Percentiles rank a stretch among this genome's conserved stretches.
Conservation (phyloP, 306 rosid genomes). For the Gastrolobium villosum region DNA sequence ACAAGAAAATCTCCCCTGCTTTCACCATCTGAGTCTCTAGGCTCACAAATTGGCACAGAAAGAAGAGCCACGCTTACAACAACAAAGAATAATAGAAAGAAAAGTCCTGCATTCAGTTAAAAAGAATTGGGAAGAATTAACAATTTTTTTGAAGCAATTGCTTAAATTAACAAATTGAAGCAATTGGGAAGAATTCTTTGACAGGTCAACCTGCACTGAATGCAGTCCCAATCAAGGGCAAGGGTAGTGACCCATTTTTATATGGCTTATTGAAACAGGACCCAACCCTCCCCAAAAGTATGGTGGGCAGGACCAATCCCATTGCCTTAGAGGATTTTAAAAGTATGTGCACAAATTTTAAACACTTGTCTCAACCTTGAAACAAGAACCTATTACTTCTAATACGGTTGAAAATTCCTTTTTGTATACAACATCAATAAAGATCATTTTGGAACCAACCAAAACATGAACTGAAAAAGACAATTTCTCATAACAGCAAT, state of each 20-base stretch:
- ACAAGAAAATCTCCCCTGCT: slow-evolving; percentile 41
- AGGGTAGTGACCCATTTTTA: not conserved
- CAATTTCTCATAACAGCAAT: not conserved
- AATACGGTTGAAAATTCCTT: not conserved
- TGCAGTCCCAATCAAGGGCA: too few relatives aligned
- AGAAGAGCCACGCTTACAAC: not conserved
- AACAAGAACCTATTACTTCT: not conserved
- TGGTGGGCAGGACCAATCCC: not conserved
- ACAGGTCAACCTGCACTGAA: not conserved
- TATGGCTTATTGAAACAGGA: not conserved
- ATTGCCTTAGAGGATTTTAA: not conserved
- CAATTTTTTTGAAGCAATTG: too few relatives aligned
- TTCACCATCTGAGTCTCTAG: slow-evolving; percentile 24
- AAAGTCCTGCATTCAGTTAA: too few relatives aligned
- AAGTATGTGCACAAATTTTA: too few relatives aligned
- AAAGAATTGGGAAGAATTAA: too few relatives aligned
- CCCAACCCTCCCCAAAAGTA: not conserved
- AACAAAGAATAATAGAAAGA: slow-evolving; percentile 8
- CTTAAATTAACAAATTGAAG: not conserved
- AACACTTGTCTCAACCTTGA: not conserved
- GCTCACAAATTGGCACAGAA: slow-evolving; percentile 6
- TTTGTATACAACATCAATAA: not conserved
- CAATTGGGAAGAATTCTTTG: not conserved
- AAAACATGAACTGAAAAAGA: too few relatives aligned
- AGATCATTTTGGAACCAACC: not conserved